phyloP scores from a whole-genome alignment of 2,329 filamentous ascomycete species.

The Penicillium sp. region DNA sequence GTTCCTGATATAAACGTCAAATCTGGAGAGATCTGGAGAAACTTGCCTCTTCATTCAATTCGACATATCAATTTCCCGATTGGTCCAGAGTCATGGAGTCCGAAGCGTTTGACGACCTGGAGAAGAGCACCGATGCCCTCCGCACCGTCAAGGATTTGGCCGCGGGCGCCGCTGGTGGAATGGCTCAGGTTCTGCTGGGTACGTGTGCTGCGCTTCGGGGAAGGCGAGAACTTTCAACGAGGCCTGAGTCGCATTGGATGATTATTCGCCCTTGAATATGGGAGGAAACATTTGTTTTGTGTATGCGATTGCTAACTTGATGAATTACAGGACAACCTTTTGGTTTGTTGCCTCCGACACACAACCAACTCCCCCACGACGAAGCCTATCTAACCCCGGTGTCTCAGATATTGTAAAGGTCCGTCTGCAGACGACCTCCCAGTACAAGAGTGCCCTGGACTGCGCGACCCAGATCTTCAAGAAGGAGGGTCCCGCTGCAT shows the following conservation, averaged over 20 bases:
- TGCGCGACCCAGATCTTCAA: constrained; percentile 82
- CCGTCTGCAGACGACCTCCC: constrained; percentile 82
- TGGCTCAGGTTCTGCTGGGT: constrained; percentile 94
- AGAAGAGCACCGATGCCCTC: constrained; percentile 45
- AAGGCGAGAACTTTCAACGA: not conserved
- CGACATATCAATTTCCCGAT: constrained; percentile 4
- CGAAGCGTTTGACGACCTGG: constrained; percentile 39
- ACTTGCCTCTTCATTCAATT: constrained; percentile 8
- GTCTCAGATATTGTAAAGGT: constrained; percentile 89
- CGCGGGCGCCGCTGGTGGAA: constrained; percentile 84
- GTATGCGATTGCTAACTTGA: constrained; percentile 29
- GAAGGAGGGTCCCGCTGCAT: constrained; percentile 84
- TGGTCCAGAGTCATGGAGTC: constrained; percentile 30
- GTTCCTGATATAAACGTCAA: constrained; percentile 5
- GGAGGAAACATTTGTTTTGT: not conserved
- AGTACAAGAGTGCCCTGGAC: constrained; percentile 77
- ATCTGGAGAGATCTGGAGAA: constrained; percentile 5
- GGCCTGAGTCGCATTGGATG: not conserved
- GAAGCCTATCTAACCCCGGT: constrained; percentile 20
- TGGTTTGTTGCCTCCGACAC: constrained; percentile 48
- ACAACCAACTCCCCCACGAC: not conserved
- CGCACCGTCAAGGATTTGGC: constrained; percentile 86
- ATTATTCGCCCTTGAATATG: not conserved
- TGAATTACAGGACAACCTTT: constrained; percentile 62
- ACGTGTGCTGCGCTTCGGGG: constrained; percentile 41